Base-by-base conservation (phyloP, 2,329 filamentous ascomycete genomes). In the Ambrosiella beaveri region DNA sequence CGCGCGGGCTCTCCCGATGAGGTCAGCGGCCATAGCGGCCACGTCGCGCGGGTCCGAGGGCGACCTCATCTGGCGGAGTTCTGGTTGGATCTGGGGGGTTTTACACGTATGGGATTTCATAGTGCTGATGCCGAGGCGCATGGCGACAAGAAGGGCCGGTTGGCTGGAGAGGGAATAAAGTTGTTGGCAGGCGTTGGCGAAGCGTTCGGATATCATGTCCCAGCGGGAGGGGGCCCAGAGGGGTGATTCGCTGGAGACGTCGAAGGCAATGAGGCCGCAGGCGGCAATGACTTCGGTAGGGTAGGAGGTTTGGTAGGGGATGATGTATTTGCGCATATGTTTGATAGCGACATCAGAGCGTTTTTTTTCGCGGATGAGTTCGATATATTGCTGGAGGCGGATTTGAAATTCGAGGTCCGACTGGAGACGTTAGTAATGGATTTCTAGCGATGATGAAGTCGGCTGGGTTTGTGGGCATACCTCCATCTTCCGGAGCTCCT, bases 81-180 rank as follows among this genome's bases (percentile, higher is more conserved):
- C 27, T 27, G 27, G 3, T 4, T 15, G 44, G 44, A 17, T 13
- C 7, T 27, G 17, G 27, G 17, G 35, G 36, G 41, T 40, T 71
- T 97, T 90, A 68, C 93, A 98, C 13, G 88, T 84, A 0, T 93
- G 93, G 0, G 93, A 97, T 70, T 98, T 98, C 63, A 98, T 82
- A 1, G 93, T 90, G 0, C 90, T 96, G 8, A 98, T 79, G 7
- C 93, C 93, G 0, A 90, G 89, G 0, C 85, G 88, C 8, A 98
- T 79, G 11, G 93, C 93, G 62, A 94, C 85, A 70, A 97, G 88
- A 35, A 98, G 80, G 15, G 96, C 79, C 0, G 93, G 90, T 17
- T 84, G 81, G 1, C 85, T 77, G 0, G 93, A 90, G 0, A 98
- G 79, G 13, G 84, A 83, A 62, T 95, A 84, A 3, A 98, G 81